These are phyloP conservation scores for Suhomyces vadensis DNA, from an alignment of 805 yeast genomes.

Conservation along the genomic window DNA sequence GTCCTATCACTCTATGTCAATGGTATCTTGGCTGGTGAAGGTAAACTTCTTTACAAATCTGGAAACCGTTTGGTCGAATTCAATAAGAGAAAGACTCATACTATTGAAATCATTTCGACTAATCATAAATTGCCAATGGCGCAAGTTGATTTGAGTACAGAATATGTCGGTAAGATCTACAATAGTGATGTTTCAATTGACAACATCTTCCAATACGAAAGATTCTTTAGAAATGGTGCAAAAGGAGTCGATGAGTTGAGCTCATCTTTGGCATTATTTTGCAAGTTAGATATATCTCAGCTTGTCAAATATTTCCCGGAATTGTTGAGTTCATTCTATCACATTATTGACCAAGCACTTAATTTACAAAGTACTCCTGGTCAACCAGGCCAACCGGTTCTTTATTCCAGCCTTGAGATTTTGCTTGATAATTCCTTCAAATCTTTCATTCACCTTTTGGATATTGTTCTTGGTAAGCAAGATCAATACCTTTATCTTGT, in stretches of 20 bases:
- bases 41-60: conserved; percentile 51
- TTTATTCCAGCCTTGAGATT: conserved; percentile 26
- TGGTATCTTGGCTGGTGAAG: conserved; percentile 62
- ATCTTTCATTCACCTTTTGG: conserved; percentile 60
- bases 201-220: conserved; percentile 54
- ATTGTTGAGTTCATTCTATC: conserved; percentile 41
- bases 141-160: conserved; percentile 55
- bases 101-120: conserved; percentile 45
- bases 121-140: conserved; percentile 40
- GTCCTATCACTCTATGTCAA: conserved; percentile 59
- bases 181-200: conserved; percentile 59
- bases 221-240: conserved; percentile 43
- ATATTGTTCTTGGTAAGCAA: conserved; percentile 63
- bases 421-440: conserved; percentile 47
- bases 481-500: conserved; percentile 61
- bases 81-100: conserved; percentile 41
- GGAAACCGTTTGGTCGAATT: conserved; percentile 50
- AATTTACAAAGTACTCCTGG: background rate
- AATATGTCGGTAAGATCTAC: conserved; percentile 67
- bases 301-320: conserved; percentile 64
- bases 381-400: conserved; percentile 17
- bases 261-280: conserved; percentile 49
- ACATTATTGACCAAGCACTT: conserved; percentile 30
- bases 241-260: conserved; percentile 47
- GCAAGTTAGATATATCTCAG: conserved; percentile 53